phyloP scores from a whole-genome alignment of 78 protist genomes.

The Polysphondylium violaceum region DNA sequence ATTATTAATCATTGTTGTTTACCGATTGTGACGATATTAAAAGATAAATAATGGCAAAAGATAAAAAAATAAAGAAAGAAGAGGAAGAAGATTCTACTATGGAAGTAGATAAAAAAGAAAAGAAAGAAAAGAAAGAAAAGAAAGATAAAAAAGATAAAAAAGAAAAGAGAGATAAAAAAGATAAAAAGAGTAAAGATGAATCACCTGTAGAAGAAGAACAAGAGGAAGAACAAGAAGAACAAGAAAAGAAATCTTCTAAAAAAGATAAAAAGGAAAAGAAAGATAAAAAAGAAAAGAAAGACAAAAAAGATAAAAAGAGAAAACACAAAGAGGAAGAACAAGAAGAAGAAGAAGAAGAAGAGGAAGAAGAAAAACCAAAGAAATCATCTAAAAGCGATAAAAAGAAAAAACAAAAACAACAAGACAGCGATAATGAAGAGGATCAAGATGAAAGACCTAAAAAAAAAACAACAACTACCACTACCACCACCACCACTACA shows the following conservation, averaged over 20 bases:
- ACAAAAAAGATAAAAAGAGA: neutral
- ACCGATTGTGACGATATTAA: too few species aligned
- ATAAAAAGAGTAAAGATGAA: neutral
- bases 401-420: neutral
- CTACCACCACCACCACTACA: constrained; percentile 7
- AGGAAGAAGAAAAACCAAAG: neutral
- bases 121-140: constrained; percentile 11
- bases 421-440: neutral
- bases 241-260: neutral
- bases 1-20: too few species aligned
- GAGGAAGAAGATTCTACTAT: neutral
- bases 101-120: neutral
- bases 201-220: neutral
- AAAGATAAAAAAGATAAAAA: constrained; percentile 4
- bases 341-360: neutral
- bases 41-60: too few species aligned
- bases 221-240: neutral
- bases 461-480: neutral
- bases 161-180: neutral
- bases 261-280: constrained; percentile 33
- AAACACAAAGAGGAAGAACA: neutral
- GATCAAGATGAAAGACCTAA: neutral
- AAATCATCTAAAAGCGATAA: neutral
- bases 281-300: neutral
- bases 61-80: neutral